Percentiles rank a stretch among this genome's conserved stretches.
phyloP scores from a whole-genome alignment of 1,284 basidiomycete genomes.

The Boletus smithii region DNA sequence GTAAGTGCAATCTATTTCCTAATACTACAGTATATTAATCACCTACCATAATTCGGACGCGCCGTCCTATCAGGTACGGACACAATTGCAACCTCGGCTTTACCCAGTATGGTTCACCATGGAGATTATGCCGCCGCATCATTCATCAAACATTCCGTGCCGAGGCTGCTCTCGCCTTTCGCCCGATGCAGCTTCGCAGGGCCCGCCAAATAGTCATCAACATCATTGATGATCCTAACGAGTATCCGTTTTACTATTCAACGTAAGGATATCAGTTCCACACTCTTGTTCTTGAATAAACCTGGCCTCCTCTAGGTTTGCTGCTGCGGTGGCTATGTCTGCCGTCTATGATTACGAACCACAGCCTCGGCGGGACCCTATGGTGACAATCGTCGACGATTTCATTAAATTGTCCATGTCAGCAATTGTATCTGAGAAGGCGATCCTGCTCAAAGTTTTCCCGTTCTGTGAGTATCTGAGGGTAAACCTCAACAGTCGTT shows the following conservation, averaged over 20 bases:
- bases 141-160: slow-evolving; percentile 10
- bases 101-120: slow-evolving; percentile 15
- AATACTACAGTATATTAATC: too few relatives aligned
- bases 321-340: slow-evolving; percentile 15
- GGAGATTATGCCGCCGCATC: slow-evolving; percentile 16
- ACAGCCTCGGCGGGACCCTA: slow-evolving; percentile 14
- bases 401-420: slow-evolving; percentile 13
- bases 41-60: too few relatives aligned
- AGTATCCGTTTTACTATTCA: slow-evolving; percentile 12
- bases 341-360: slow-evolving; percentile 28
- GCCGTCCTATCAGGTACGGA: too few relatives aligned
- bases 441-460: slow-evolving; percentile 21
- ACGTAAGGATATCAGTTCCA: slow-evolving; percentile 9
- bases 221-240: slow-evolving; percentile 11
- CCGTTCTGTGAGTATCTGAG: slow-evolving; percentile 21
- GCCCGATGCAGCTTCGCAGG: slow-evolving; percentile 13
- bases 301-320: slow-evolving; percentile 10
- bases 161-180: not conserved
- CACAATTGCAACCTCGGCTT: slow-evolving; percentile 15
- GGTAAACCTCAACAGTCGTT: too few relatives aligned
- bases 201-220: slow-evolving; percentile 16
- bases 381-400: slow-evolving; percentile 18
- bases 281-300: not conserved
- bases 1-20: too few relatives aligned
- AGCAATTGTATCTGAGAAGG: slow-evolving; percentile 7